Conservation (phyloP, 306 rosid species). For the Gynostemma pentaphyllum region DNA sequence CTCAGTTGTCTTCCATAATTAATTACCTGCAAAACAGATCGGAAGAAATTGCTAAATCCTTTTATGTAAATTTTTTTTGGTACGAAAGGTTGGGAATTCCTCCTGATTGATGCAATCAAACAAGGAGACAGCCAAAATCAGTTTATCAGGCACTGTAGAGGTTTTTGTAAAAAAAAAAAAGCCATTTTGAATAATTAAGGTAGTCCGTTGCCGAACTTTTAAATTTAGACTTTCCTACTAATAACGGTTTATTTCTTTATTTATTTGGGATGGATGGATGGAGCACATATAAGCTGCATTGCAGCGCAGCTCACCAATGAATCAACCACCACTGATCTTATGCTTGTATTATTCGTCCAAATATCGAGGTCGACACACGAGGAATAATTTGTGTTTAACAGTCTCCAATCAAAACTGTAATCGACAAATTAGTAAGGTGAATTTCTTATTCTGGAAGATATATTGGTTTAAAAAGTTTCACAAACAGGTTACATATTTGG, state of each 20-base stretch:
- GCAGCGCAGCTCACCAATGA: too few species aligned
- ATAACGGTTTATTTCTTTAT: too few species aligned
- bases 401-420: not conserved
- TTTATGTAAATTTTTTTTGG: not conserved
- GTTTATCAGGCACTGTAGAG: not conserved
- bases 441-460: not conserved
- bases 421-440: not conserved
- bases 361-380: not conserved
- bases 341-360: not conserved
- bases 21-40: constrained; percentile 3
- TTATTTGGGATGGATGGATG: not conserved
- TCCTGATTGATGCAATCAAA: not conserved
- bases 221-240: not conserved
- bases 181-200: not conserved
- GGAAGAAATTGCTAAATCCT: not conserved
- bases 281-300: not conserved
- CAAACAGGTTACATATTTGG: not conserved
- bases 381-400: not conserved
- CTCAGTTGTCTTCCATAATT: not conserved
- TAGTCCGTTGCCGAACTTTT: not conserved
- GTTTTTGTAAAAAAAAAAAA: not conserved
- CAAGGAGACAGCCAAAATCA: not conserved
- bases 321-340: not conserved
- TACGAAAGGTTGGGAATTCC: not conserved
- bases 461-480: not conserved